phyloP scores from a whole-genome alignment of 2,329 filamentous ascomycete species.

The Fusarium pseudonygamai region DNA sequence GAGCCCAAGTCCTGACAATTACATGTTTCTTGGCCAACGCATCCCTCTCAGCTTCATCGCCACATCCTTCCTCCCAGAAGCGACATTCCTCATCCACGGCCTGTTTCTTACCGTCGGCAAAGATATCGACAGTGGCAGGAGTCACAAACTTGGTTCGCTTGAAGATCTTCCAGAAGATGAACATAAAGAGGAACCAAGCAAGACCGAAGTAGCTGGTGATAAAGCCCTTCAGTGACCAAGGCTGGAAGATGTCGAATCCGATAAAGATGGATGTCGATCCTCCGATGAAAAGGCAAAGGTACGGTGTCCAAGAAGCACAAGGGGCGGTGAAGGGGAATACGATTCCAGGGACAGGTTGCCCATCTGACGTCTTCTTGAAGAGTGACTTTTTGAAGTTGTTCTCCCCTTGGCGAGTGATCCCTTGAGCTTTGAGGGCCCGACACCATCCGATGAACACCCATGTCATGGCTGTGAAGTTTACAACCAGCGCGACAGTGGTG shows the following conservation, averaged over 20 bases:
- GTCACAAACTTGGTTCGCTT: neutral
- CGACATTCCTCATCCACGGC: neutral
- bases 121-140: neutral
- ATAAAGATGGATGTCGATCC: neutral
- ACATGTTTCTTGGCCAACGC: neutral
- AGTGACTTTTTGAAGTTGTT: neutral
- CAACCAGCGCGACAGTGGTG: neutral
- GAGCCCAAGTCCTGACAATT: neutral
- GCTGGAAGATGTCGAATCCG: neutral
- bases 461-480: neutral
- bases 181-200: neutral
- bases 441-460: neutral
- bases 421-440: neutral
- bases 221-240: fast-evolving
- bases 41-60: neutral
- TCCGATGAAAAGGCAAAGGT: neutral
- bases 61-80: neutral
- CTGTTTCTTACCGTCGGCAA: neutral
- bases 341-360: neutral
- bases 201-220: neutral
- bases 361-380: neutral
- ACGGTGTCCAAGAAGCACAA: neutral
- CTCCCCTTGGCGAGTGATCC: fast-evolving
- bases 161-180: neutral
- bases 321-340: neutral